A percentile compares a stretch with the other conserved stretches of the same genome.
Evolutionary conservation across 2,329 filamentous ascomycete species (phyloP).

Genomic region (Gliomastix tumulicola): DNA sequence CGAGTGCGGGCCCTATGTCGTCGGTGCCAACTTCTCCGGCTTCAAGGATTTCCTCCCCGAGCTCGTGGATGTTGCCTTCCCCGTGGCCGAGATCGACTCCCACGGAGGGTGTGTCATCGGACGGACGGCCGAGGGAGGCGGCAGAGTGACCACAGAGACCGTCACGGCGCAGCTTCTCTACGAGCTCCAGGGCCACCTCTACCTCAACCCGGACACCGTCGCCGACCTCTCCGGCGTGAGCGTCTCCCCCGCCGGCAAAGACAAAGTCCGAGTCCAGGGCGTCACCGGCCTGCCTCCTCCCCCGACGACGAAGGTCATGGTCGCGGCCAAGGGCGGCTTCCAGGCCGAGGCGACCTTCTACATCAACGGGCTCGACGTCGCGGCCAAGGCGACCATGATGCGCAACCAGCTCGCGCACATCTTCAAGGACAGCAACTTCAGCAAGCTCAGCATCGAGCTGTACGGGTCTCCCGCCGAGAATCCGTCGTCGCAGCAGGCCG

Average conservation of each 20-base stretch:
- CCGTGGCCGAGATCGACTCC: constrained; percentile 27
- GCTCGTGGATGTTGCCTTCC: constrained; percentile 22
- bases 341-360: constrained; percentile 37
- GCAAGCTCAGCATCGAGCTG: constrained; percentile 21
- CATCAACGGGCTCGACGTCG: constrained; percentile 32
- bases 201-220: constrained; percentile 35
- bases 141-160: constrained; percentile 26
- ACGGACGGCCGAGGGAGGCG: constrained; percentile 22
- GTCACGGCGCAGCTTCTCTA: constrained; percentile 32
- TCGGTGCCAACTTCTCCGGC: constrained; percentile 47
- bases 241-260: constrained; percentile 34
- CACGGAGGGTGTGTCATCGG: constrained; percentile 25
- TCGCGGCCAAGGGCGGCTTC: constrained; percentile 34
- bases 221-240: constrained; percentile 25
- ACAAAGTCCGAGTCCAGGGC: constrained; percentile 22
- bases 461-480: constrained; percentile 30
- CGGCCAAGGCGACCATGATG: constrained; percentile 33
- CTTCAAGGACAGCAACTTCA: constrained; percentile 24
- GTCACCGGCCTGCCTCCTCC: constrained; percentile 19
- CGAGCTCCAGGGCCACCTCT: constrained; percentile 35
- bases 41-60: constrained; percentile 22
- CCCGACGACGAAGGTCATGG: constrained; percentile 24
- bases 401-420: constrained; percentile 27
- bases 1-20: constrained; percentile 47
- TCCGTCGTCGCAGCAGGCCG: constrained; percentile 33